Percentiles rank a stretch among this genome's conserved stretches.
phyloP scores from a whole-genome alignment of 352 stramenopile species.

The Globisporangium uncinulatum region DNA sequence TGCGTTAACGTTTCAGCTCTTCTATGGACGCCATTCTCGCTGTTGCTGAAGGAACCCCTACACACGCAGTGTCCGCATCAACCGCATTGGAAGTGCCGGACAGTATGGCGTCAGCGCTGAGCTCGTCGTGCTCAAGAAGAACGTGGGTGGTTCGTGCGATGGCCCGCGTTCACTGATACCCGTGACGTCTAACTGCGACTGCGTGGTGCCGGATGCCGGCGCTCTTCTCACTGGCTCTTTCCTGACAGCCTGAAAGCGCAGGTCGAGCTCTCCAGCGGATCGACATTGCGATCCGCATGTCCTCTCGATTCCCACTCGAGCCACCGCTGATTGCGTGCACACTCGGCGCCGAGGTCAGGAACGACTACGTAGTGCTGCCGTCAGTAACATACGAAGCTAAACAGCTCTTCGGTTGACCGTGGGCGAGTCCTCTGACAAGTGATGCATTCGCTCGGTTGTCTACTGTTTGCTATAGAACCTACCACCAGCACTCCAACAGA shows the following conservation, averaged over 20 bases:
- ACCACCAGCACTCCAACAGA: conserved; percentile 24
- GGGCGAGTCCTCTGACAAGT: neutral
- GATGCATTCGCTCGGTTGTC: neutral
- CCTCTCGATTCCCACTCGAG: conserved; percentile 33
- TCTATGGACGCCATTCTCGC: neutral
- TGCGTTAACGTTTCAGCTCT: conserved; percentile 11
- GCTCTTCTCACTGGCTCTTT: neutral
- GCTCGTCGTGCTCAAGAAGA: conserved; percentile 32
- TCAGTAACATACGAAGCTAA: neutral
- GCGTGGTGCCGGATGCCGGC: too few species aligned
- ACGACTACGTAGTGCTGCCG: neutral
- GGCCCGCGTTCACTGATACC: neutral
- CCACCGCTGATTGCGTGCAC: conserved; percentile 41
- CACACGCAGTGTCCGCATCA: conserved; percentile 18
- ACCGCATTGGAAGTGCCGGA: conserved; percentile 20
- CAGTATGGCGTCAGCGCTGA: conserved; percentile 26
- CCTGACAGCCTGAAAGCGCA: conserved; percentile 24
- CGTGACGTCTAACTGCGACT: neutral
- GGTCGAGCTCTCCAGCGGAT: conserved; percentile 29
- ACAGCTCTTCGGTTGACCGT: neutral
- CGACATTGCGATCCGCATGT: conserved; percentile 37
- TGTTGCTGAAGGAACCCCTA: neutral
- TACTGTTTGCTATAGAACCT: conserved; percentile 26
- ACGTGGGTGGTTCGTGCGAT: conserved; percentile 12
- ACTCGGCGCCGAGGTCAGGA: conserved; percentile 32